phyloP scores from a whole-genome alignment of 2,329 filamentous ascomycete genomes.

The Calonectria pauciramosa region DNA sequence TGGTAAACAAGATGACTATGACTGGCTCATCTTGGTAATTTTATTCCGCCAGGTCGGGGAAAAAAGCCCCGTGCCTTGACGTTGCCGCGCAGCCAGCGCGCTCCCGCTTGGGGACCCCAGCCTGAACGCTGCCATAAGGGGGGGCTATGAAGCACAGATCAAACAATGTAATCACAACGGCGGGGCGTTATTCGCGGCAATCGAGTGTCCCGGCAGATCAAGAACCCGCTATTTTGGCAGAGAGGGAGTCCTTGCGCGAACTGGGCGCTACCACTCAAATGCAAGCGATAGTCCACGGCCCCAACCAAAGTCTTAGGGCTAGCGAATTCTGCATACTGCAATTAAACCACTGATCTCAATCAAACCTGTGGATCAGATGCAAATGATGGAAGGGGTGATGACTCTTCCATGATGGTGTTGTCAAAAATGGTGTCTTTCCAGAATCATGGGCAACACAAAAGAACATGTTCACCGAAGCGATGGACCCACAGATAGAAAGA shows the following conservation, averaged over 20 bases:
- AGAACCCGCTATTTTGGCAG: neutral
- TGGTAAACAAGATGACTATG: neutral
- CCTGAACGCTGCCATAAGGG: neutral
- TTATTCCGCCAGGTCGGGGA: neutral
- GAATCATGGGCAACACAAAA: neutral
- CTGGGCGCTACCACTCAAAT: neutral
- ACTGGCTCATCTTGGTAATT: neutral
- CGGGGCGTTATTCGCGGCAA: neutral
- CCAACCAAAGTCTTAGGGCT: neutral
- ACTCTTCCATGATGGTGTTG: neutral
- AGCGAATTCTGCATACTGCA: neutral
- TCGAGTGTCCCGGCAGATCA: neutral
- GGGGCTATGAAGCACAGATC: neutral
- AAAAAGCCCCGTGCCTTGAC: neutral
- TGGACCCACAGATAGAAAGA: neutral
- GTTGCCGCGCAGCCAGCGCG: neutral
- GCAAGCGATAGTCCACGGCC: neutral
- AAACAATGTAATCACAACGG: neutral
- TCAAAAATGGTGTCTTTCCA: neutral
- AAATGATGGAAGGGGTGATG: neutral
- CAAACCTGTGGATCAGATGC: neutral
- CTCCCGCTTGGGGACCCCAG: neutral
- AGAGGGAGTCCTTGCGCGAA: neutral
- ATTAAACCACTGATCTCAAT: neutral
- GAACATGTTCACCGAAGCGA: neutral